These are phyloP conservation scores for Trypanosoma avium DNA, from an alignment of 208 protist genomes.

Conservation along the genomic window DNA sequence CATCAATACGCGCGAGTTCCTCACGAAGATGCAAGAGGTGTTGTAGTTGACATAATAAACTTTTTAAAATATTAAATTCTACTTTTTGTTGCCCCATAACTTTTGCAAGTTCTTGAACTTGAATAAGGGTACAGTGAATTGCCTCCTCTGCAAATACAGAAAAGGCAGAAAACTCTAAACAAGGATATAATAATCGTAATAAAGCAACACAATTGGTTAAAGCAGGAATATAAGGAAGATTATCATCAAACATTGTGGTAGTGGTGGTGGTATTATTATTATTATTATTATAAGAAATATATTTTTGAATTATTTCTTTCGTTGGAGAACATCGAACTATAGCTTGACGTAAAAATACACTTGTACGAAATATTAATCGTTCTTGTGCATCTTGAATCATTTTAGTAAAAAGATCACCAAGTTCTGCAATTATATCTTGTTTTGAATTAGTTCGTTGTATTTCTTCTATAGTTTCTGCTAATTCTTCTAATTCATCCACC, in stretches of 20 bases:
- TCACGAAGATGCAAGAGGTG: slow-evolving; percentile 77
- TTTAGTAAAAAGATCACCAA: slow-evolving; percentile 56
- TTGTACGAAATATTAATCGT: slow-evolving; percentile 79
- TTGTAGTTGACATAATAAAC: slow-evolving; percentile 61
- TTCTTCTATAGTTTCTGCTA: slow-evolving; percentile 63
- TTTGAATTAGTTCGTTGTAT: slow-evolving; percentile 57
- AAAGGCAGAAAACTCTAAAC: slow-evolving; percentile 84
- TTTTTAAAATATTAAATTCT: slow-evolving; percentile 30
- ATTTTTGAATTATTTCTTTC: slow-evolving; percentile 37
- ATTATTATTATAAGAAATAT: slow-evolving; percentile 13
- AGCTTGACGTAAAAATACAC: slow-evolving; percentile 67
- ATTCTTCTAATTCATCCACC: slow-evolving; percentile 71
- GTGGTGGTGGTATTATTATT: slow-evolving; percentile 13
- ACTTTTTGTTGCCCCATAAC: slow-evolving; percentile 38
- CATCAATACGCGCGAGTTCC: slow-evolving; percentile 74
- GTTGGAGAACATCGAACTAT: slow-evolving; percentile 46
- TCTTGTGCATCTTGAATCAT: slow-evolving; percentile 90
- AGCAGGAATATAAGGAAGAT: slow-evolving; percentile 51
- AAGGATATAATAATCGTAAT: slow-evolving; percentile 73
- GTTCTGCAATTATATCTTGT: slow-evolving; percentile 37
- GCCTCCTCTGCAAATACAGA: slow-evolving; percentile 86
- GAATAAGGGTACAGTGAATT: slow-evolving; percentile 58
- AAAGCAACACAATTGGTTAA: slow-evolving; percentile 62
- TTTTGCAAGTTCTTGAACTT: slow-evolving; percentile 59
- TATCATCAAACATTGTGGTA: no score